Conservation (phyloP, 306 rosid genomes). For the Cucurbita argyrosperma region DNA sequence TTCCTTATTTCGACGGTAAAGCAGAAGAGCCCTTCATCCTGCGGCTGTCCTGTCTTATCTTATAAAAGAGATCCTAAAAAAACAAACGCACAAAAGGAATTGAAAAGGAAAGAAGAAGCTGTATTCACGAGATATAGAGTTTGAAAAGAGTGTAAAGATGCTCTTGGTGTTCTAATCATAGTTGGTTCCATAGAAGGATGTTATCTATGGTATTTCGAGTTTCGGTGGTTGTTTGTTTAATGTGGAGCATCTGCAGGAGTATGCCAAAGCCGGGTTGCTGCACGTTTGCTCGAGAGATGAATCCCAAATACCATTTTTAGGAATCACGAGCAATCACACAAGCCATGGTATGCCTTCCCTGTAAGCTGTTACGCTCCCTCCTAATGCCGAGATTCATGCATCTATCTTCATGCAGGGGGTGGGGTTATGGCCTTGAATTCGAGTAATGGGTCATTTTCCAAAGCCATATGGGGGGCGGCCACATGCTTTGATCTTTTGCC, state of each 20-base stretch:
- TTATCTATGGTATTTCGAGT: background rate
- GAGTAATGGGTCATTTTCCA: background rate
- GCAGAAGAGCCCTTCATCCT: too few relatives aligned
- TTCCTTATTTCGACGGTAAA: too few relatives aligned
- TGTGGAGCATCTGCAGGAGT: slow-evolving; percentile 28
- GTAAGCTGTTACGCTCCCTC: background rate
- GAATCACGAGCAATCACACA: slow-evolving; percentile 22
- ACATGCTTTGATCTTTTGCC: background rate
- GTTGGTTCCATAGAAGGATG: background rate
- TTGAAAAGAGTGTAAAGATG: background rate
- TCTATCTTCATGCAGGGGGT: too few relatives aligned
- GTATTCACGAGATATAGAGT: background rate
- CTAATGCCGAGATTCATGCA: background rate
- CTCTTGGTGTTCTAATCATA: background rate
- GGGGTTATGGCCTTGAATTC: background rate
- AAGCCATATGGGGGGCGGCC: background rate
- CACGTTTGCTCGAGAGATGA: slow-evolving; percentile 70
- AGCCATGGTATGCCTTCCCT: background rate
- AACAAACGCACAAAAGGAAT: too few relatives aligned
- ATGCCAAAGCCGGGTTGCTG: slow-evolving; percentile 33
- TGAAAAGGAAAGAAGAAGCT: too few relatives aligned
- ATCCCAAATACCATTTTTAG: slow-evolving; percentile 58
- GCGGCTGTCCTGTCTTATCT: too few relatives aligned
- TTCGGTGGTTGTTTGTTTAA: background rate
- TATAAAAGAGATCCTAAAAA: too few relatives aligned